Base-by-base conservation (phyloP, 73 alveolate genomes). In the Stentor coeruleus region DNA sequence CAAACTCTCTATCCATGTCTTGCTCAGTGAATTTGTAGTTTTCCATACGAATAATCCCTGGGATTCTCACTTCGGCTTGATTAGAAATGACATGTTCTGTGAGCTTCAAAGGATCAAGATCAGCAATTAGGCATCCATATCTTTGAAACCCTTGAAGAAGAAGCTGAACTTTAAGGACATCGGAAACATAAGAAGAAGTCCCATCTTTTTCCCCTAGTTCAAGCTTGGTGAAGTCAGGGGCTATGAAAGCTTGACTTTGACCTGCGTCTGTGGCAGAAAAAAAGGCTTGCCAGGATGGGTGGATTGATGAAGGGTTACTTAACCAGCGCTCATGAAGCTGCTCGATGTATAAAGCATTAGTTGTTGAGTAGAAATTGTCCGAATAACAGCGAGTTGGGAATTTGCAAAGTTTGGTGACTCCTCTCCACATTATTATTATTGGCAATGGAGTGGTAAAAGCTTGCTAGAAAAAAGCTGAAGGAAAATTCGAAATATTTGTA, bases 91-190 rank as follows among this genome's bases (percentile, higher is more conserved):
- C 49, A 3, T 59, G 59, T 38, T 15, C 3, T n/a, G 57, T 42
- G 11, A 90, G 83, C 35, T 83, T 39, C 14, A 93, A 87, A 38
- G 98, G 98, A 81, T 93, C 98, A 4, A 92, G 81, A 59, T 86
- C 90, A 28, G 98, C 96, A n/a, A 77, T 76, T 82, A 84, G 87
- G 89, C 92, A 96, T 30, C 98, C 98, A 74, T 85, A 86, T 14
- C 88, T 58, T 83, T 92, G 89, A 82, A 81, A 93, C 3, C 93
- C 84, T 75, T 92, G 82, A 42, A 91, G 85, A 60, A 93, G 84
- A 36, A 76, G 76, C 89, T 88, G 82, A 59, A 87, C 90, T 81
- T 86, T 91, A 59, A 81, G 79, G 33, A 90, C 91, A 38, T 93
- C 95, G 31, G 81, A 39, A 28, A 90, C 90, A 74, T 66, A 59